Base-by-base conservation (phyloP, 257 asterid species). In the Salvia rosmarinus region DNA sequence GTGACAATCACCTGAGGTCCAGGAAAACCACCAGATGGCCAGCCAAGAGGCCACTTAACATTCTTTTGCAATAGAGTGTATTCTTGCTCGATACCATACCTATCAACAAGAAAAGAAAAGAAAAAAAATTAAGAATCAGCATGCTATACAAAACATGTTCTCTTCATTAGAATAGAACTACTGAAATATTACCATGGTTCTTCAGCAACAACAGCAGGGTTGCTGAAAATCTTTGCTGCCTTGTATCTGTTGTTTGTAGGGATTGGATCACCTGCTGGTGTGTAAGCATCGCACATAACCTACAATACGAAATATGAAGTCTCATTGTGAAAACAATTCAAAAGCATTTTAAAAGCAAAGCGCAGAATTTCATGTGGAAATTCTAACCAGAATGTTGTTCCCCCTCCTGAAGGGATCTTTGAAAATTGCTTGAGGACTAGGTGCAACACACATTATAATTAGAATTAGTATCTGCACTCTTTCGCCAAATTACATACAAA, bases 11-110 rank as follows among this genome's bases (percentile, higher is more conserved):
- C 98, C 95, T 93, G 98, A 59, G 98, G 97, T 72, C 97, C 96
- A 8, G 98, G 98, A 68, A 17, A 93, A 32, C 98, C 98, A 3
- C 98, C 97, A 4, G 63, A 2, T 5, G 97, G 97, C 98, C 98
- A 94, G 54, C 98, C 98, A 6, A 94, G 70, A 5, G 98, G 98
- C 98, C 98, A 94, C 59, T 84, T 89, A 6, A 89, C 80, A 46
- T 86, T 82, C 79, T 78, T 89, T 66, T 94, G 88, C 86, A 94
- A 61, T 64, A 94, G 75, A 74, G 98, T 94, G 76, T 94, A 94
- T 63, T 94, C 98, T 85, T 94, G 97, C 78, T 94, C 97, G 14
- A 94, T 90, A n/a, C 98, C 98, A 43, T 84, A 93, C 98, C 98
- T 93, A 54, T 17, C 6, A 39, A 10, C 49, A 14, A 30, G 20